Conservation (phyloP, 1,284 basidiomycete genomes). For the Paramarasmius palmivorus region DNA sequence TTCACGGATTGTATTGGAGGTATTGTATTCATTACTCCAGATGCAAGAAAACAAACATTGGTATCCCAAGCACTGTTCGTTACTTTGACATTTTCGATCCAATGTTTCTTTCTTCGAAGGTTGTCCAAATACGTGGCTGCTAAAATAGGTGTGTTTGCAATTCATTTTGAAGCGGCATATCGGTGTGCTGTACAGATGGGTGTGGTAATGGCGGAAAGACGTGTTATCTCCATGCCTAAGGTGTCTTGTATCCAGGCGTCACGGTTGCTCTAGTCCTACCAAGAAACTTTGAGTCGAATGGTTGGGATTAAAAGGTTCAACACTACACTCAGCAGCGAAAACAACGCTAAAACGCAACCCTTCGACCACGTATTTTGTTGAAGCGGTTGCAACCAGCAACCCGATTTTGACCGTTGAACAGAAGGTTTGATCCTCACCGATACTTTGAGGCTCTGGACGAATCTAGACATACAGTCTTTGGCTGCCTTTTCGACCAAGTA, state of each 20-base stretch:
- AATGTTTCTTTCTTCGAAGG: constrained; percentile 81
- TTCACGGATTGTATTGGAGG: not conserved
- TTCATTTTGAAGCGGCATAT: constrained; percentile 10
- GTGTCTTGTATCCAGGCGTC: too few species aligned
- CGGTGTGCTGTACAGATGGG: not conserved
- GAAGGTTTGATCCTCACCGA: constrained; percentile 46
- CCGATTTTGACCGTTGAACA: constrained; percentile 6
- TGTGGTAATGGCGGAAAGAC: not conserved
- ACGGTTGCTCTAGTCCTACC: too few species aligned
- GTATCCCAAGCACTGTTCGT: constrained; percentile 95
- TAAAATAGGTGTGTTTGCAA: constrained; percentile 8
- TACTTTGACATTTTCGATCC: constrained; percentile 90
- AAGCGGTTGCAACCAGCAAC: constrained; percentile 10
- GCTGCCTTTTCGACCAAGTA: not conserved
- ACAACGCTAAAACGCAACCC: constrained; percentile 8
- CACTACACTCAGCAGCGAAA: not conserved
- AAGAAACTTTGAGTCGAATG: too few species aligned
- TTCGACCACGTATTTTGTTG: constrained; percentile 9
- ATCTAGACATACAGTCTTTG: constrained; percentile 62
- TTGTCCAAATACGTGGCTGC: constrained; percentile 91
- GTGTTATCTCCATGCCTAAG: constrained; percentile 14
- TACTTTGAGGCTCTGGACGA: constrained; percentile 74
- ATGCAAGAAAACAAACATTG: constrained; percentile 89
- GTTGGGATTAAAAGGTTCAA: not conserved
- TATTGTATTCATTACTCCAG: constrained; percentile 51